Evolutionary conservation across 768 basidiomycete genomes (phyloP), one percentile per base, ranked within the genome.

Genomic region (Paxillus rubicundulus): DNA sequence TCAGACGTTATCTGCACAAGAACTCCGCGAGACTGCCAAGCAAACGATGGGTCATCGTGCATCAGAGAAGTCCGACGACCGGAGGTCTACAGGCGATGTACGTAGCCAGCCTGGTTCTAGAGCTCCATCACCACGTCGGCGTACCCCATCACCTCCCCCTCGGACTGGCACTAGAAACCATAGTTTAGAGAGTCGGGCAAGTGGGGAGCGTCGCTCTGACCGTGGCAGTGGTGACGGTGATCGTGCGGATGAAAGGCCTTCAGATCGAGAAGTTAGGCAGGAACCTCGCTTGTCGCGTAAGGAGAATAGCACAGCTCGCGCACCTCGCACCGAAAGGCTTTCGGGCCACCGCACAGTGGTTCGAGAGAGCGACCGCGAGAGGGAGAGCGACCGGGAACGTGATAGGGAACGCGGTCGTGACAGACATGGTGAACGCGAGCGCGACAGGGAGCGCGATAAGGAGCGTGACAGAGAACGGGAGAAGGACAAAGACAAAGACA

Each of bases 21-120:
- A 89, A 60, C 76, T 91, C 14, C 79, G 90, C 45, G 87, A 88
- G 64, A 89, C 86, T 2, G 89, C 89, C 6, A 87, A 85, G 61
- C 85, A 87, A 61, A 77, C 81, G 14, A 79, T 84, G 39, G 66
- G 65, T 33, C 75, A 66, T 16, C 68, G 73, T 34, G 59, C 56
- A 40, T 52, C 65, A 39, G 82, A 61, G 59, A 74, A 63, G 53
- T 56, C 60, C 18, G 80, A 80, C 28, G 77, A 77, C 44, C 75
- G 70, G 34, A 61, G 61, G 48, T 61, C 54, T 34, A 63, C 57
- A 5, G 60, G 60, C 14, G 77, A 79, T 45, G 60, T 67, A 13
- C 79, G 81, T 17, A 71, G 70, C 57, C 78, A 77, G 47, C 75
- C 74, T 60, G 77, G 75, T n/a, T 81, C 79, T 52, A 72, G 72